Evolutionary conservation across 83 land plant genomes (phyloP).

Genomic region (Picea abies): DNA sequence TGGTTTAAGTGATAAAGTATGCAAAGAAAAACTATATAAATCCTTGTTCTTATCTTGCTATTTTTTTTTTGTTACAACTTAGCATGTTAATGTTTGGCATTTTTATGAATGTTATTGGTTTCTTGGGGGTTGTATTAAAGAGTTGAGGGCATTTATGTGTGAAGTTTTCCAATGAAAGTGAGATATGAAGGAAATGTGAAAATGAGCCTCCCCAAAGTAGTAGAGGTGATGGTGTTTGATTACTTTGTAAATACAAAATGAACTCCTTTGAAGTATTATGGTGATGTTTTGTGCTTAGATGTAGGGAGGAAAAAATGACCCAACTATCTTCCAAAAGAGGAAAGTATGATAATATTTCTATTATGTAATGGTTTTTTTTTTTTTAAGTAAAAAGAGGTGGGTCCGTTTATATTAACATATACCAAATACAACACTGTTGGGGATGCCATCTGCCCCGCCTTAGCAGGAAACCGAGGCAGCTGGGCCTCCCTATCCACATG

Average conservation of each 20-base stretch:
- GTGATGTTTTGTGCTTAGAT: slow-evolving; percentile 64
- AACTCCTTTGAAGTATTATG: slow-evolving; percentile 37
- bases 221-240: slow-evolving; percentile 64
- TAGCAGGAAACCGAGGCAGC: too few species aligned
- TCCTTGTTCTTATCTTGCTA: background rate
- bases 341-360: background rate
- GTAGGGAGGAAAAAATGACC: slow-evolving; percentile 73
- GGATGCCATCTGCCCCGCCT: too few species aligned
- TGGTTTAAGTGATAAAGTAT: slow-evolving; percentile 54
- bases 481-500: too few species aligned
- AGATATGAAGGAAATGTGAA: slow-evolving; percentile 28
- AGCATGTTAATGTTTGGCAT: too few species aligned
- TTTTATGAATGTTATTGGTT: background rate
- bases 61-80: slow-evolving; percentile 1
- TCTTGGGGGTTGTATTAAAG: background rate
- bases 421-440: too few species aligned
- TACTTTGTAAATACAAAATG: slow-evolving; percentile 45
- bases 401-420: too few species aligned
- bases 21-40: slow-evolving; percentile 45
- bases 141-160: background rate
- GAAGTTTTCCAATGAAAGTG: slow-evolving; percentile 51
- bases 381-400: too few species aligned
- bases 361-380: background rate
- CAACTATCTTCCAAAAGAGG: slow-evolving; percentile 76
- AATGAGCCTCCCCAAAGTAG: slow-evolving; percentile 21